Conservation (phyloP, 169 alveolate species). For the Plasmodium vivax region DNA sequence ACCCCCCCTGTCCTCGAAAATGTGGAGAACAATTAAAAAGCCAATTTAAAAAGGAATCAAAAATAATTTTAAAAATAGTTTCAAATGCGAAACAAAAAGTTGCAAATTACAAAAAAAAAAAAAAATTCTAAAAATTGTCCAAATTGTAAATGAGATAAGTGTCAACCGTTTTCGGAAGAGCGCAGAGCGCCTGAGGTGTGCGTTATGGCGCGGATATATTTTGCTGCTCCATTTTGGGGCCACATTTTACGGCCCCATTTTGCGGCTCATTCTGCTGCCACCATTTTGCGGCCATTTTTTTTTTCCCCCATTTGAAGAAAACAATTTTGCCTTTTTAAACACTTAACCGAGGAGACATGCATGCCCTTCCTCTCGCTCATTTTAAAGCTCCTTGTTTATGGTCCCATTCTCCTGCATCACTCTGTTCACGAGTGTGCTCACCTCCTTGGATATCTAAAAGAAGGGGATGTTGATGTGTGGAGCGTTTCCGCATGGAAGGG, state of each 20-base stretch:
- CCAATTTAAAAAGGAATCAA: slow-evolving; percentile 8
- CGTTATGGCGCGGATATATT: neutral
- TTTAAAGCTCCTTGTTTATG: slow-evolving; percentile 27
- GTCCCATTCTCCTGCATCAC: slow-evolving; percentile 20
- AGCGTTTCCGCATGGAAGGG: neutral
- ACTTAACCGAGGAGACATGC: neutral
- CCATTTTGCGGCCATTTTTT: neutral
- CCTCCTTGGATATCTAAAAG: slow-evolving; percentile 25
- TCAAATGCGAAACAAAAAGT: slow-evolving; percentile 27
- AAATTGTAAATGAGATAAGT: neutral
- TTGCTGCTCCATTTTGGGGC: neutral
- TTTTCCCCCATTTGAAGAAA: neutral
- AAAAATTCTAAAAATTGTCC: slow-evolving; percentile 13
- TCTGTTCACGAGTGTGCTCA: slow-evolving; percentile 13
- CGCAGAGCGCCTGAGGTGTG: neutral
- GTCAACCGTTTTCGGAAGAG: neutral
- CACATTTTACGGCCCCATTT: neutral
- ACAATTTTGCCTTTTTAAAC: slow-evolving; percentile 4
- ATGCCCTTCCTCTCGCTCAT: neutral
- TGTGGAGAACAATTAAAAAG: slow-evolving; percentile 1
- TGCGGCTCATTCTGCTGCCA: neutral
- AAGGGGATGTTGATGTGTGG: neutral
- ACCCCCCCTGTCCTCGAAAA: neutral
- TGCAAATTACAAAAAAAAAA: slow-evolving; percentile 38
- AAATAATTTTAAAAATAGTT: slow-evolving; percentile 29